Conservation (phyloP, 2,329 filamentous ascomycete species). For the Ophiostoma sp. region DNA sequence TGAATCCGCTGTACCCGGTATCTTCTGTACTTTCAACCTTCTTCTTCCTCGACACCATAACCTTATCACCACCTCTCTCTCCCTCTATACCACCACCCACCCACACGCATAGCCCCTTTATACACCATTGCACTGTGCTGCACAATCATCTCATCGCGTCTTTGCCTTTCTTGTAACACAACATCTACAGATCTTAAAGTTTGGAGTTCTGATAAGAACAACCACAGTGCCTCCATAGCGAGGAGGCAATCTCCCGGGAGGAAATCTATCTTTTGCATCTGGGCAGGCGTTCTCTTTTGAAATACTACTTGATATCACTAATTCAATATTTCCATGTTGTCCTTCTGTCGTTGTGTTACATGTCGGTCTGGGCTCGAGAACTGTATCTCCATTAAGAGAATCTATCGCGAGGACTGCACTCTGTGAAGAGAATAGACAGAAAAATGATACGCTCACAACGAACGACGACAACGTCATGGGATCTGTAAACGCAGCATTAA, state of each 20-base stretch:
- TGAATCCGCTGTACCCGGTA: constrained; percentile 33
- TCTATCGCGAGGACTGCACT: too few relatives aligned
- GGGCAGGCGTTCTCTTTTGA: constrained; percentile 10
- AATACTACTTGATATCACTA: constrained; percentile 1
- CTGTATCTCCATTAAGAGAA: too few relatives aligned
- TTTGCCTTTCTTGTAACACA: constrained; percentile 1
- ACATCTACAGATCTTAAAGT: neutral
- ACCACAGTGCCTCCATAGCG: neutral
- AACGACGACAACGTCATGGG: too few relatives aligned
- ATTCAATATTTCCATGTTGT: neutral
- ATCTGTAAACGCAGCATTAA: too few relatives aligned
- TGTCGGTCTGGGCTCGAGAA: too few relatives aligned
- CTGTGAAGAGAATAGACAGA: too few relatives aligned
- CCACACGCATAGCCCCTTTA: too few relatives aligned
- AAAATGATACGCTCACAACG: too few relatives aligned
- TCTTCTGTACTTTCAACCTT: neutral
- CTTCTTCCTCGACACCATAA: neutral
- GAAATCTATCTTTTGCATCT: constrained; percentile 7
- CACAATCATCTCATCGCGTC: neutral
- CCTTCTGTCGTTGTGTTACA: neutral
- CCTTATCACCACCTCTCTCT: neutral
- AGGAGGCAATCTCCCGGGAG: neutral
- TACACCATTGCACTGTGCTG: too few relatives aligned
- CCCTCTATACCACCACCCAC: neutral
- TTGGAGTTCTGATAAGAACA: constrained; percentile 2